phyloP scores from a whole-genome alignment of 805 yeast genomes.

The Hanseniaspora hatyaiensis region DNA sequence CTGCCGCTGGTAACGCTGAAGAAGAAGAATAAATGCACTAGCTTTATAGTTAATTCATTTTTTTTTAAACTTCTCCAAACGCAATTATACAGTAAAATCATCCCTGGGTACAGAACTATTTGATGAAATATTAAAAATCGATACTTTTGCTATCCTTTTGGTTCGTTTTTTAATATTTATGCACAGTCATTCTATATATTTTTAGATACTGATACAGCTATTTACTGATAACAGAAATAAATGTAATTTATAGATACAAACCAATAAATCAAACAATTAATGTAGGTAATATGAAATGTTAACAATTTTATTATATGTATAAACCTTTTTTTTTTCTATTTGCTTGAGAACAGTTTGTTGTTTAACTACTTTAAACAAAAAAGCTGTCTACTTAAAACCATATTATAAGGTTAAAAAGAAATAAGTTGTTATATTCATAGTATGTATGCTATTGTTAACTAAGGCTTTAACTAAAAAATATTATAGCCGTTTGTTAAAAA shows the following conservation, averaged over 20 bases:
- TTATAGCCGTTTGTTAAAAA: no score
- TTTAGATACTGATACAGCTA: background rate
- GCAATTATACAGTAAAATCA: background rate
- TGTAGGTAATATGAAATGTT: background rate
- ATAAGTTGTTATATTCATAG: no score
- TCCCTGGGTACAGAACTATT: no score
- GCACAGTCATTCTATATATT: background rate
- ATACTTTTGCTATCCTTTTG: no score
- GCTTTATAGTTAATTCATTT: background rate
- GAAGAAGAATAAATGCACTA: constrained; percentile 34
- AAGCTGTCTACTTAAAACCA: no score
- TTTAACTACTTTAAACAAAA: no score
- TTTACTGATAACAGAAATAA: background rate
- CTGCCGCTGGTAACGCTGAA: constrained; percentile 51
- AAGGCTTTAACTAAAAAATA: no score
- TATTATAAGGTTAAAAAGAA: no score
- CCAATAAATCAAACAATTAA: background rate
- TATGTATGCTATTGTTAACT: no score
- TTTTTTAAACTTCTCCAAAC: no score
- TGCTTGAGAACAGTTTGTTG: no score
- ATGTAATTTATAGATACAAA: constrained; percentile 7
- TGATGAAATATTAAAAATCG: no score
- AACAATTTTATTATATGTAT: background rate
- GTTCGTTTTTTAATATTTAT: background rate
- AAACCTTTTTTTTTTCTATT: background rate